These are phyloP conservation scores for Aspergillaceae sp. DNA, from an alignment of 2,329 filamentous ascomycete species.

Conservation along the genomic window DNA sequence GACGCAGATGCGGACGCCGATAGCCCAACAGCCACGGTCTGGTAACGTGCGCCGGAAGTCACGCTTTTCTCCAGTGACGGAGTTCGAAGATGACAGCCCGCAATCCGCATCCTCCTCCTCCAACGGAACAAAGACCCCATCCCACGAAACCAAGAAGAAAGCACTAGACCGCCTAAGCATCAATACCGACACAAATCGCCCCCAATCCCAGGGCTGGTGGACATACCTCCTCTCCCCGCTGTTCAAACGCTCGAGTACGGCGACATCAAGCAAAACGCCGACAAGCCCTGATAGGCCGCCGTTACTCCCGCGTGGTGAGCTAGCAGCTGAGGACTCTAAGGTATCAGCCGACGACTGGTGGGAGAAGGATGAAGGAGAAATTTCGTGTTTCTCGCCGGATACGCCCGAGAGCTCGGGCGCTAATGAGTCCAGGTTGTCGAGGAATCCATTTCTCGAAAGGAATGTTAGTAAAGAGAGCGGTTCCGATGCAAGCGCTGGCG, in stretches of 20 bases:
- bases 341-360: conserved; percentile 20
- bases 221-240: conserved; percentile 40
- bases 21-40: no score
- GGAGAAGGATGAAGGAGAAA: conserved; percentile 16
- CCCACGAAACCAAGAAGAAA: conserved; percentile 6
- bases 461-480: conserved; percentile 4
- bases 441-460: conserved; percentile 8
- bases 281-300: conserved; percentile 16
- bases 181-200: conserved; percentile 30
- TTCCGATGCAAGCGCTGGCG: not conserved
- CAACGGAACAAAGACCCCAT: conserved; percentile 9
- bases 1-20: no score
- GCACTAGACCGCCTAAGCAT: conserved; percentile 25
- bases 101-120: conserved; percentile 30
- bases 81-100: conserved; percentile 22
- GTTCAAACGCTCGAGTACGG: conserved; percentile 29
- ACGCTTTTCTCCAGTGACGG: no score
- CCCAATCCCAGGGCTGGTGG: conserved; percentile 43
- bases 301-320: conserved; percentile 13
- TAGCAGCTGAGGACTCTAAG: conserved; percentile 5
- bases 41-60: no score
- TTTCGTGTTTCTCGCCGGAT: conserved; percentile 23
- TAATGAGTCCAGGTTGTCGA: conserved; percentile 11
- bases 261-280: conserved; percentile 18
- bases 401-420: conserved; percentile 18